A percentile compares a stretch with the other conserved stretches of the same genome.
Evolutionary conservation across 2,329 filamentous ascomycete genomes (phyloP).

Genomic region (Coniosporium tulheliwenetii): DNA sequence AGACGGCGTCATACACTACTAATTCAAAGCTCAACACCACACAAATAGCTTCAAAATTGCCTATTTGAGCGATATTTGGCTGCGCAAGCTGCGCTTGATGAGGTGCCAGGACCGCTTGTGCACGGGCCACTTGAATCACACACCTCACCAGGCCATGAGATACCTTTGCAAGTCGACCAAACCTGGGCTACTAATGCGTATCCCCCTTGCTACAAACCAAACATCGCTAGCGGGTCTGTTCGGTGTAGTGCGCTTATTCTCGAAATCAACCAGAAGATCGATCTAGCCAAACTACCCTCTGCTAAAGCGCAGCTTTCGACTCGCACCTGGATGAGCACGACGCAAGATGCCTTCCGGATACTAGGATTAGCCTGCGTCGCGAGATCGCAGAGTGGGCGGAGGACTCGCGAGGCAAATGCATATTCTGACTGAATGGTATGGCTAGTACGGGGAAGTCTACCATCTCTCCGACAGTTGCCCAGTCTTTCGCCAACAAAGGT

Average conservation of each 20-base stretch:
- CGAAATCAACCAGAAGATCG: constrained; percentile 1
- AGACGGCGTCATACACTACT: no score
- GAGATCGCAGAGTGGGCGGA: constrained; percentile 10
- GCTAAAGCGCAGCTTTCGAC: constrained; percentile 9
- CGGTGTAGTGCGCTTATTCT: not conserved
- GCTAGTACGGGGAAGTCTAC: constrained; percentile 19
- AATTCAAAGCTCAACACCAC: no score
- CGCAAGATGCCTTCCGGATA: constrained; percentile 9
- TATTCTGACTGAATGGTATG: constrained; percentile 17
- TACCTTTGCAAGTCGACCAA: not conserved
- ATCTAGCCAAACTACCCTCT: constrained; percentile 3
- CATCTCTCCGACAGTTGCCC: constrained; percentile 14
- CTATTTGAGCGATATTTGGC: no score
- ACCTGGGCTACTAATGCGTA: not conserved
- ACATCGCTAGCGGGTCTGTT: not conserved
- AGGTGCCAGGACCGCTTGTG: no score
- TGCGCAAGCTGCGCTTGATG: no score
- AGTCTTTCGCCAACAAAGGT: constrained; percentile 2
- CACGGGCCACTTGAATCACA: no score
- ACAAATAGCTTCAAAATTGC: no score
- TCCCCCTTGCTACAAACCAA: not conserved
- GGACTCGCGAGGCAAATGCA: constrained; percentile 5
- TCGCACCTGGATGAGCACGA: constrained; percentile 9
- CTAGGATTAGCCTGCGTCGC: constrained; percentile 10
- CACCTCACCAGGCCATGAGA: no score